phyloP scores from a whole-genome alignment of 176 grass and related monocot species.

The Thinopyrum elongatum region DNA sequence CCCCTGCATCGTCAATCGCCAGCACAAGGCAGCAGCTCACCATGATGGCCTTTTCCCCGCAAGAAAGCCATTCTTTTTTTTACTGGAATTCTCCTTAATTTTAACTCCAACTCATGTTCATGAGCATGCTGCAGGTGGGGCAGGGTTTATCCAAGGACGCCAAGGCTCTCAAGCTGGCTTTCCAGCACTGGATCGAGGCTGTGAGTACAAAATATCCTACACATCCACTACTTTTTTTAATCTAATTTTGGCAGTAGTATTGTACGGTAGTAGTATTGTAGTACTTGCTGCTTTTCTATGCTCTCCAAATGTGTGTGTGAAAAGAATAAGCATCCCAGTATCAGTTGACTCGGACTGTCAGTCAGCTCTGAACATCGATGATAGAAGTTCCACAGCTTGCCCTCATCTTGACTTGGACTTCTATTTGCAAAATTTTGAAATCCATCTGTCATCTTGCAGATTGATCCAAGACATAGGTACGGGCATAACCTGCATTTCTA shows the following conservation, averaged over 20 bases:
- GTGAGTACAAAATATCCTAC: slow-evolving; percentile 46
- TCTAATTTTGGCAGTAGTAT: not conserved
- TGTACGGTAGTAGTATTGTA: too few relatives aligned
- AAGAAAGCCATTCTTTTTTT: not conserved
- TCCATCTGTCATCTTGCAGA: slow-evolving; percentile 42
- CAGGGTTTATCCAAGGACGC: slow-evolving; percentile 73
- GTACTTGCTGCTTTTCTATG: not conserved
- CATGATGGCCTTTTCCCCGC: not conserved
- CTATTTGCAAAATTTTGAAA: not conserved
- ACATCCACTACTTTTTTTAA: not conserved
- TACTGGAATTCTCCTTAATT: not conserved
- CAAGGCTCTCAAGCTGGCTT: slow-evolving; percentile 77
- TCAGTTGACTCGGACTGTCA: slow-evolving; percentile 27
- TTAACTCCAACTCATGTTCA: not conserved
- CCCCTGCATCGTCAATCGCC: not conserved
- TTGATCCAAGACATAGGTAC: slow-evolving; percentile 89
- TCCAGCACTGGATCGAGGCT: slow-evolving; percentile 99
- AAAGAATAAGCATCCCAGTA: slow-evolving; percentile 4
- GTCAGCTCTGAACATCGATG: slow-evolving; percentile 2
- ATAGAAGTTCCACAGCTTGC: not conserved
- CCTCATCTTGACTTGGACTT: not conserved
- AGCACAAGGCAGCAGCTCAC: not conserved
- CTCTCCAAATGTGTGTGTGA: not conserved
- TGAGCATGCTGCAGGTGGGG: slow-evolving; percentile 55
- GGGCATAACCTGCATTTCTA: slow-evolving; percentile 95